Evolutionary conservation across 1,284 basidiomycete genomes (phyloP).

Genomic region (Melampsora occidentalis): DNA sequence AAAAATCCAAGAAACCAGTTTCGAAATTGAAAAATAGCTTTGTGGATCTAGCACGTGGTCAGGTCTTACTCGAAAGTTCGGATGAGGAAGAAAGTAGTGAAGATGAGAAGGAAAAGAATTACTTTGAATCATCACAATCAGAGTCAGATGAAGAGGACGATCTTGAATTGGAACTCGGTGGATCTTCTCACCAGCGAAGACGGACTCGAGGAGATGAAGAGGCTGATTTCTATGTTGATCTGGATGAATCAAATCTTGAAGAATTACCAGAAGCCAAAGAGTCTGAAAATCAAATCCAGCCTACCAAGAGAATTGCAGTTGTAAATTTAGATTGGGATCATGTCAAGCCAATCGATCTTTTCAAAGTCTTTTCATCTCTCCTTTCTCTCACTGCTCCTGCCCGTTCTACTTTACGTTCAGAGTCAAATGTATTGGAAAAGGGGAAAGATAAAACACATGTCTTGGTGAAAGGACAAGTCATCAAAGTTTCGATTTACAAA

Average conservation of each 20-base stretch:
- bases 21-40: background rate
- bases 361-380: constrained; percentile 87
- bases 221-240: constrained; percentile 66
- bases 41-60: constrained; percentile 85
- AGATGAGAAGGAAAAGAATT: constrained; percentile 59
- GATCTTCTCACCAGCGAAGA: background rate
- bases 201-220: constrained; percentile 32
- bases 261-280: constrained; percentile 48
- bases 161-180: constrained; percentile 45
- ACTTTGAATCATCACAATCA: constrained; percentile 48
- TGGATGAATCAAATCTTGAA: constrained; percentile 64
- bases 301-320: constrained; percentile 74
- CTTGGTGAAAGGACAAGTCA: constrained; percentile 62
- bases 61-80: constrained; percentile 80
- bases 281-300: constrained; percentile 52
- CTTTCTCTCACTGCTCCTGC: constrained; percentile 58
- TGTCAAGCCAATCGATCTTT: constrained; percentile 82
- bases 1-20: no score
- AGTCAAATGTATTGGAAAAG: background rate
- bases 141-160: constrained; percentile 52
- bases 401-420: background rate
- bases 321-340: constrained; percentile 99
- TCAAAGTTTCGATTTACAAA: constrained; percentile 79
- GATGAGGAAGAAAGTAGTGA: constrained; percentile 60
- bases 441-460: constrained; percentile 42